These are phyloP conservation scores for Leccinum subrobustum DNA, from an alignment of 1,284 basidiomycete genomes.

Conservation along the genomic window DNA sequence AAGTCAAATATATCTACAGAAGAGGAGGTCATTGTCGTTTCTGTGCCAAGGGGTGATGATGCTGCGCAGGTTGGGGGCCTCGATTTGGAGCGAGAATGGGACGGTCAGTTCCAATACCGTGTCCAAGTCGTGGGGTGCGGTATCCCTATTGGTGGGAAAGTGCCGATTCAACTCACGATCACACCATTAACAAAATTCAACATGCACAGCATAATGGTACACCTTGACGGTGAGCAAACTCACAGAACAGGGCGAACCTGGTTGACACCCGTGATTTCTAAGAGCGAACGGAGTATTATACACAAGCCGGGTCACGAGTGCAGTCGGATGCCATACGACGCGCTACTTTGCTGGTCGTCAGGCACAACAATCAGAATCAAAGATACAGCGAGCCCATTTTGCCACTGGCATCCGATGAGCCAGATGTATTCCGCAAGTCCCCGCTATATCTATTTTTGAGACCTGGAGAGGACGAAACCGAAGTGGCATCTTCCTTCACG, in stretches of 20 bases:
- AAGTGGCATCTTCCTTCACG: constrained; percentile 61
- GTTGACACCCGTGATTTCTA: constrained; percentile 5
- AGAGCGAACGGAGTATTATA: constrained; percentile 84
- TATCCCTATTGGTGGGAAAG: constrained; percentile 80
- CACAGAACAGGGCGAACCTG: background rate
- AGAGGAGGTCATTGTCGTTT: constrained; percentile 77
- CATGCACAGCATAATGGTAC: constrained; percentile 73
- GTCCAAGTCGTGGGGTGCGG: constrained; percentile 80
- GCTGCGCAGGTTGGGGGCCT: constrained; percentile 70
- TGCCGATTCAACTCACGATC: constrained; percentile 82
- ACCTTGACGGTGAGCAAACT: constrained; percentile 72
- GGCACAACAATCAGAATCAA: constrained; percentile 34
- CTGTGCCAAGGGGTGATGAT: constrained; percentile 61
- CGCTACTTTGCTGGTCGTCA: constrained; percentile 69
- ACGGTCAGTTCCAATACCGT: constrained; percentile 83
- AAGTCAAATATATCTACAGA: constrained; percentile 70
- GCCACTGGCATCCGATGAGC: constrained; percentile 62
- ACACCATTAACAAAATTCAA: constrained; percentile 86
- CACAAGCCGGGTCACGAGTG: constrained; percentile 66
- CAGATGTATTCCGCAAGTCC: constrained; percentile 53
- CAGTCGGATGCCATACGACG: constrained; percentile 74
- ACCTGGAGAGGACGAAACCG: constrained; percentile 48
- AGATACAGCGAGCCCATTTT: constrained; percentile 54
- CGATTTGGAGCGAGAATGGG: constrained; percentile 91
- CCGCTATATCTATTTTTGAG: constrained; percentile 47